phyloP scores from a whole-genome alignment of 192 early-diverging fungal genomes.

The Gigaspora rosea region DNA sequence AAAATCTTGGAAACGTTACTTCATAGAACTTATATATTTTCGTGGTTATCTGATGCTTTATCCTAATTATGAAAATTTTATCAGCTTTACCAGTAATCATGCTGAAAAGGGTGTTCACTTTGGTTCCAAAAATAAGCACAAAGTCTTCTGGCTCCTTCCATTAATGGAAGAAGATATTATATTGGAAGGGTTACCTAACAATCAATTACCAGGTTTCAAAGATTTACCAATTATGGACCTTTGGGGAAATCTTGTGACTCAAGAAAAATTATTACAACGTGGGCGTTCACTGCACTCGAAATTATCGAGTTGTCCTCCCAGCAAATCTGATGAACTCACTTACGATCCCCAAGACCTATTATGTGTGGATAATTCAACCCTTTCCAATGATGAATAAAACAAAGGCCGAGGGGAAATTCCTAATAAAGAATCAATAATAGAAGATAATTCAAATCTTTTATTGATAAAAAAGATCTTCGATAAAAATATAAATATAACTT shows the following conservation, averaged over 20 bases:
- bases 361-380: no score
- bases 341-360: no score
- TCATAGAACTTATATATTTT: slow-evolving; percentile 64
- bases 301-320: no score
- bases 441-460: no score
- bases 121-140: slow-evolving; percentile 37
- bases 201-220: slow-evolving; percentile 47
- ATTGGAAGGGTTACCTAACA: slow-evolving; percentile 50
- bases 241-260: slow-evolving; percentile 54
- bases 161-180: slow-evolving; percentile 55
- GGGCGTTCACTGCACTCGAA: slow-evolving; percentile 12
- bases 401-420: no score
- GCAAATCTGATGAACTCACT: no score
- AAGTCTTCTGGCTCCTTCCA: slow-evolving; percentile 37
- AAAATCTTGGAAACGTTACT: slow-evolving; percentile 59
- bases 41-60: slow-evolving; percentile 65
- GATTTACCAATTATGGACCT: slow-evolving; percentile 56
- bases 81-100: slow-evolving; percentile 63
- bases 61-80: slow-evolving; percentile 61
- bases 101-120: slow-evolving; percentile 56
- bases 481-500: no score
- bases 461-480: no score
- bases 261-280: slow-evolving; percentile 43
- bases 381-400: no score
- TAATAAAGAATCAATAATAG: no score